Conservation (phyloP, 768 basidiomycete genomes). For the Kwoniella newhampshirensis region DNA sequence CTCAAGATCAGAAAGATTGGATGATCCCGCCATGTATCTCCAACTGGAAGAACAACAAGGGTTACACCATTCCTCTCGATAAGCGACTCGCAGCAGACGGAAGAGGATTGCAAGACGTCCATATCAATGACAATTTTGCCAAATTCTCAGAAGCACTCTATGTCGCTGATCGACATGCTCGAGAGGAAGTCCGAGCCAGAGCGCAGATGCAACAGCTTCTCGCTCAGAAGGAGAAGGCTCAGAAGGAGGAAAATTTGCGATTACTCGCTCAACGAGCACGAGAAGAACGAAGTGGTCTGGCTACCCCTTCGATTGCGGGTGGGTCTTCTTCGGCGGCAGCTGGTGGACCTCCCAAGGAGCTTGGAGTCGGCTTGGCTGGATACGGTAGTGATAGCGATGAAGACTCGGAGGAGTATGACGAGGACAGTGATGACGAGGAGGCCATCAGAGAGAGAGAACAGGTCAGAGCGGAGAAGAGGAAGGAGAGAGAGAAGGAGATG, state of each 20-base stretch:
- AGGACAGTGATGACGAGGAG: slow-evolving; percentile 70
- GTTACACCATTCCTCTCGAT: slow-evolving; percentile 97
- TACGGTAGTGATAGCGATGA: slow-evolving; percentile 80
- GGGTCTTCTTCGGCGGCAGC: slow-evolving; percentile 49
- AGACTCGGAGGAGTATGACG: slow-evolving; percentile 62
- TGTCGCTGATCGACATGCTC: slow-evolving; percentile 92
- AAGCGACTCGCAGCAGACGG: slow-evolving; percentile 98
- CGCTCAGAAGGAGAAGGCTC: slow-evolving; percentile 96
- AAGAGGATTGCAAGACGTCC: slow-evolving; percentile 95
- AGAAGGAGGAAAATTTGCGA: slow-evolving; percentile 93
- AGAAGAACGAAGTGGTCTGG: slow-evolving; percentile 83
- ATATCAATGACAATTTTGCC: slow-evolving; percentile 99
- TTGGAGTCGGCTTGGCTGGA: slow-evolving; percentile 70
- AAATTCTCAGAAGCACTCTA: slow-evolving; percentile 96
- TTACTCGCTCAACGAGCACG: slow-evolving; percentile 91
- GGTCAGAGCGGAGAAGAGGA: slow-evolving; percentile 86
- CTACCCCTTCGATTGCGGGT: slow-evolving; percentile 48
- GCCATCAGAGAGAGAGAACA: slow-evolving; percentile 80
- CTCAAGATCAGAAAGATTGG: slow-evolving; percentile 99
- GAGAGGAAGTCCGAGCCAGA: slow-evolving; percentile 95
- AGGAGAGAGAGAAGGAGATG: slow-evolving; percentile 94
- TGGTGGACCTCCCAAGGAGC: slow-evolving; percentile 58
- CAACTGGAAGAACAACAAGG: slow-evolving; percentile 99
- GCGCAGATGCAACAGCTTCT: slow-evolving; percentile 97
- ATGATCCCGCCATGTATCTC: slow-evolving; percentile 99